phyloP scores from a whole-genome alignment of 768 basidiomycete species.

The Boletus rex-veris region DNA sequence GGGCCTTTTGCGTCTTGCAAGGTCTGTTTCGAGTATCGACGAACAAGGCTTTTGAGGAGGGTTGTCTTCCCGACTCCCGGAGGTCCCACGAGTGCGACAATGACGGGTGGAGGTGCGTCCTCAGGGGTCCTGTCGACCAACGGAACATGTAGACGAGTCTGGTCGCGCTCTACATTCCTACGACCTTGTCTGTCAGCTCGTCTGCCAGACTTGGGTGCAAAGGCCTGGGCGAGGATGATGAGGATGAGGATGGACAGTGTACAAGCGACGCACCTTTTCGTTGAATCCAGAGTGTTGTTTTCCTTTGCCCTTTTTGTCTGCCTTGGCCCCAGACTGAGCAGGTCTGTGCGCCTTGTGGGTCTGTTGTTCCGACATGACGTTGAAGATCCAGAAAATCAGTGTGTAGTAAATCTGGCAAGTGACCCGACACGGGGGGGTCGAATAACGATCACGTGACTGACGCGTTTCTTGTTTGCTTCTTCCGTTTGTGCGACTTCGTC shows the following conservation, averaged over 20 bases:
- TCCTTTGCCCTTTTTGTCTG: slow-evolving; percentile 72
- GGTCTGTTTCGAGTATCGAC: slow-evolving; percentile 92
- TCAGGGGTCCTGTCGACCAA: slow-evolving; percentile 93
- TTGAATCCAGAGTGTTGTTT: slow-evolving; percentile 78
- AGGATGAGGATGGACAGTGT: background rate
- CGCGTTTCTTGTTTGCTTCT: slow-evolving; percentile 28
- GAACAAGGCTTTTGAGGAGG: slow-evolving; percentile 84
- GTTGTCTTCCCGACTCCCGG: slow-evolving; percentile 97
- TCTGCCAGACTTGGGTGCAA: slow-evolving; percentile 88
- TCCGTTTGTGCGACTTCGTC: background rate
- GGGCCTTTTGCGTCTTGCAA: slow-evolving; percentile 88
- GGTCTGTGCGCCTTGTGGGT: slow-evolving; percentile 83
- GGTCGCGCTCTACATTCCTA: slow-evolving; percentile 88
- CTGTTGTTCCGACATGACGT: slow-evolving; percentile 57
- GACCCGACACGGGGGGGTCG: slow-evolving; percentile 15
- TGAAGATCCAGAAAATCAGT: background rate
- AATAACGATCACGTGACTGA: slow-evolving; percentile 27
- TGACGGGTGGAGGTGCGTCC: slow-evolving; percentile 86
- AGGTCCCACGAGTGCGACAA: slow-evolving; percentile 93
- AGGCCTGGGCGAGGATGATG: slow-evolving; percentile 49
- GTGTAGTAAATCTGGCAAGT: slow-evolving; percentile 10
- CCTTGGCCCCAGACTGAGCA: slow-evolving; percentile 65
- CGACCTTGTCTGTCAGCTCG: slow-evolving; percentile 86
- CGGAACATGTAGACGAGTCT: slow-evolving; percentile 93
- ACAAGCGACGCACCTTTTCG: slow-evolving; percentile 62